Base-by-base conservation (phyloP, 1,284 basidiomycete genomes). In the Anthracocystis setariae region DNA sequence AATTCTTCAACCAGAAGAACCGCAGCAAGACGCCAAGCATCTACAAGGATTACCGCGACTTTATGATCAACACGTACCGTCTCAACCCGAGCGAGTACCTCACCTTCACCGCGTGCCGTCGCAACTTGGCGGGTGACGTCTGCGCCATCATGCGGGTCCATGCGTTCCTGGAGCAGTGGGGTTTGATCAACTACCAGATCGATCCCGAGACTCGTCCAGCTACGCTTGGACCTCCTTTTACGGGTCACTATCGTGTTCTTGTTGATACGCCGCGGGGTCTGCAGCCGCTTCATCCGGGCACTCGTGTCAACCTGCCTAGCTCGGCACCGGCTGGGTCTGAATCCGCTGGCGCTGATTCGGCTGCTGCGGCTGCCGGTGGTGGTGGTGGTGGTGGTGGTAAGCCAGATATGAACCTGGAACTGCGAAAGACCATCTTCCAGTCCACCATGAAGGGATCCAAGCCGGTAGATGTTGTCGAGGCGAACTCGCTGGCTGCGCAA, bases 31-130 rank as follows among this genome's bases (percentile, higher is more conserved):
- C 94, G 0, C 95, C 95, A 0, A 88, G 91, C 27, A 93, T 98
- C 74, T 99, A 98, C 87, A 98, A 98, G 84, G 95, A 98, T 84
- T 99, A 99, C 83, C 90, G 95, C 68, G 95, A 99, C 86, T 99
- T 99, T 79, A 99, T 99, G 93, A 89, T 99, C 84, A 97, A 99
- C 86, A 95, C 95, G 3, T 98, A 98, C 85, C 88, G 95, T 42
- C 87, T 99, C 47, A 89, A 96, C 70, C 96, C 95, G 0, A 89
- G 89, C 40, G 95, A 99, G 84, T 99, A 99, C 81, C 88, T 99
- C 58, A 99, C 96, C 8, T 93, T 98, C 64, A 99, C 95, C 2
- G 95, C 95, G 1, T 99, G 95, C 82, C 85, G 95, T 78, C 86
- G 96, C 70, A 98, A 98, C 84, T 84, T 99, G 65, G 95, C 95